Conservation (phyloP, 352 stramenopile genomes). For the Phytophthora crassamura region DNA sequence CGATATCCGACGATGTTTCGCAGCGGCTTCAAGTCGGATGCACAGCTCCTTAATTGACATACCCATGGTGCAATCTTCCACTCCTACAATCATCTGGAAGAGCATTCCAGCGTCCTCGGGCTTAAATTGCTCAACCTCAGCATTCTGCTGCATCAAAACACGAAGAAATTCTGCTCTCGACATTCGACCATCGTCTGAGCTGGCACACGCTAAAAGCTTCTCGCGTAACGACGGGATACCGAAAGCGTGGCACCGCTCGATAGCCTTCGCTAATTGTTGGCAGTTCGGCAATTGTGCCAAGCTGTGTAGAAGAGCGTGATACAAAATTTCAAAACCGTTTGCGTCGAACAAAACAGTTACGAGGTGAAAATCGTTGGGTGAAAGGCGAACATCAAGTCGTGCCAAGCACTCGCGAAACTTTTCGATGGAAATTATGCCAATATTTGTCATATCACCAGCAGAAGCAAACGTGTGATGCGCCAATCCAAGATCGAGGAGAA, state of each 20-base stretch:
- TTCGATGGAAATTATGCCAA: conserved; percentile 47
- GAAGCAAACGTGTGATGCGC: conserved; percentile 46
- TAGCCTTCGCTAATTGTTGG: conserved; percentile 26
- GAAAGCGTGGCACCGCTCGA: conserved; percentile 46
- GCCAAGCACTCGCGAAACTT: conserved; percentile 51
- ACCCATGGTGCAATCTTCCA: conserved; percentile 4
- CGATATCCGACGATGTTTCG: conserved; percentile 12
- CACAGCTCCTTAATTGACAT: conserved; percentile 49
- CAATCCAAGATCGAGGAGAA: conserved; percentile 43
- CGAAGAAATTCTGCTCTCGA: conserved; percentile 49
- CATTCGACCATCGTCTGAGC: conserved; percentile 48
- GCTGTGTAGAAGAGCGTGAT: conserved; percentile 51
- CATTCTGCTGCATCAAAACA: conserved; percentile 41
- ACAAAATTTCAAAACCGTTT: conserved; percentile 59
- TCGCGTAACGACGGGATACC: conserved; percentile 51
- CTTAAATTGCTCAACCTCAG: conserved; percentile 41
- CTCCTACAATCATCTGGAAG: conserved; percentile 39
- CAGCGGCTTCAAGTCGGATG: conserved; percentile 40
- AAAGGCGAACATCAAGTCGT: conserved; percentile 44
- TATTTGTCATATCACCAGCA: conserved; percentile 57
- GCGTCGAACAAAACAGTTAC: conserved; percentile 59
- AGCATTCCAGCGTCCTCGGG: conserved; percentile 46
- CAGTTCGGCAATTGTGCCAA: conserved; percentile 36
- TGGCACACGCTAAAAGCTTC: conserved; percentile 41
- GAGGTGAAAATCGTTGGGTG: conserved; percentile 49